Conservation (phyloP, 2,329 filamentous ascomycete genomes). For the Bipolaris cookei region DNA sequence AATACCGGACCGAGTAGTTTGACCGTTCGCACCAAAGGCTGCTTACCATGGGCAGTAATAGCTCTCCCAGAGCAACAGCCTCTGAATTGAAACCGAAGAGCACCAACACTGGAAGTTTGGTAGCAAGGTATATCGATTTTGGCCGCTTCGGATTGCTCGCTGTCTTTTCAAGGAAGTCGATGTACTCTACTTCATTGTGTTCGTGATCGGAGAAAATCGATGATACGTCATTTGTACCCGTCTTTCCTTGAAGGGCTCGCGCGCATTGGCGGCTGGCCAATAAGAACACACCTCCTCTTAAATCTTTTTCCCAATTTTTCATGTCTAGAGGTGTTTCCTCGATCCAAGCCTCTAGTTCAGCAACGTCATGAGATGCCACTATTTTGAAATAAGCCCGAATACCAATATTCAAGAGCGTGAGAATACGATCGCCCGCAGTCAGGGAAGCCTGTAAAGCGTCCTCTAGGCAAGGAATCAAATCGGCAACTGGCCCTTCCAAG, state of each 20-base stretch:
- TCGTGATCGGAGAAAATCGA: slow-evolving; percentile 71
- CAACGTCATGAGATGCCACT: slow-evolving; percentile 71
- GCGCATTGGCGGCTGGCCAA: slow-evolving; percentile 70
- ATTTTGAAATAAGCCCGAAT: slow-evolving; percentile 70
- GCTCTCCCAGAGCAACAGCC: slow-evolving; percentile 52
- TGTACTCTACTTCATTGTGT: slow-evolving; percentile 64
- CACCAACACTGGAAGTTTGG: slow-evolving; percentile 51
- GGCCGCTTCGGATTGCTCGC: slow-evolving; percentile 67
- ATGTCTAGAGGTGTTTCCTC: slow-evolving; percentile 76
- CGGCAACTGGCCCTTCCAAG: slow-evolving; percentile 66
- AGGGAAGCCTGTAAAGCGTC: slow-evolving; percentile 69
- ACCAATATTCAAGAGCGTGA: slow-evolving; percentile 74
- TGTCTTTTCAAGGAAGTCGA: slow-evolving; percentile 58
- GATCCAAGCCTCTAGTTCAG: slow-evolving; percentile 73
- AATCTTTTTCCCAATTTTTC: slow-evolving; percentile 72
- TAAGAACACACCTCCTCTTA: slow-evolving; percentile 73
- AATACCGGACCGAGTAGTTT: slow-evolving; percentile 52
- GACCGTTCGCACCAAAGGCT: slow-evolving; percentile 54
- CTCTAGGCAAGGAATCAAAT: slow-evolving; percentile 67
- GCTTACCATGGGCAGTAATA: slow-evolving; percentile 50
- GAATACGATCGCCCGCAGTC: slow-evolving; percentile 71
- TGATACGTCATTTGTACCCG: slow-evolving; percentile 57
- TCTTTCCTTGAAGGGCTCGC: slow-evolving; percentile 78
- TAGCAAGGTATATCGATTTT: slow-evolving; percentile 70
- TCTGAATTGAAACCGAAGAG: slow-evolving; percentile 54